Evolutionary conservation across 1,139 yeast genomes (phyloP), one percentile per base, ranked within the genome.

Genomic region (Taiozyma sp.): DNA sequence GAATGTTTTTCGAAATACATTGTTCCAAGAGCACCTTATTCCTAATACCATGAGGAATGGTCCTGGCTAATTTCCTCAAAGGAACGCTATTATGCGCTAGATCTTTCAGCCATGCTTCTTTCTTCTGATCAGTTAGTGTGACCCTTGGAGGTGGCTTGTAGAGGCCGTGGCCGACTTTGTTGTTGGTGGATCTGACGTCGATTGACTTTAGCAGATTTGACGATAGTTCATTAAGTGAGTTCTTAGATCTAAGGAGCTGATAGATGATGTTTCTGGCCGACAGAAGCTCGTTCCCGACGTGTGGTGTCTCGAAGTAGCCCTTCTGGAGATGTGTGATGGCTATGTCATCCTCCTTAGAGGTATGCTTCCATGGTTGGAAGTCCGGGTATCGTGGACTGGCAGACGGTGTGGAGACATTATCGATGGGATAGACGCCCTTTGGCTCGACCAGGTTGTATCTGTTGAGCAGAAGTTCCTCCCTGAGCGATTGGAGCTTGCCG

Each of bases 11-110:
- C 41, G 72, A 64, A 56, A 87, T 77, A 57, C 95, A 76, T 52
- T 84, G 87, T 55, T 91, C 97, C 4, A 92, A 67, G 41, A 92
- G 72, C 1, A 79, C 75, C 59, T 83, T 81, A 64, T 89, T 87
- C 57, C 92, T 74, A 27, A 92, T 80, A 0, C 97, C 97, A 65
- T 92, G 97, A 0, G 99, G 98, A n/a, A 92, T 79, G 38, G 91
- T 87, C 50, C 86, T 78, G 1, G 95, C 79, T 2, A 92, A 76
- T 52, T 79, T 80, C 48, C 79, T 73, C 47, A 92, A 70, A 0
- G 96, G 88, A 0, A 86, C 75, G 19, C 73, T 69, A 0, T 85
- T 79, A 51, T 87, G 78, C 2, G 95, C 88, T 50, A 92, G 72
- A 62, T 90, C 96, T 50, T 78, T 77, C 47, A 92, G 71, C 99